These are phyloP conservation scores for Nepenthes gracilis DNA, from an alignment of 148 eudicot genomes.

Conservation along the genomic window DNA sequence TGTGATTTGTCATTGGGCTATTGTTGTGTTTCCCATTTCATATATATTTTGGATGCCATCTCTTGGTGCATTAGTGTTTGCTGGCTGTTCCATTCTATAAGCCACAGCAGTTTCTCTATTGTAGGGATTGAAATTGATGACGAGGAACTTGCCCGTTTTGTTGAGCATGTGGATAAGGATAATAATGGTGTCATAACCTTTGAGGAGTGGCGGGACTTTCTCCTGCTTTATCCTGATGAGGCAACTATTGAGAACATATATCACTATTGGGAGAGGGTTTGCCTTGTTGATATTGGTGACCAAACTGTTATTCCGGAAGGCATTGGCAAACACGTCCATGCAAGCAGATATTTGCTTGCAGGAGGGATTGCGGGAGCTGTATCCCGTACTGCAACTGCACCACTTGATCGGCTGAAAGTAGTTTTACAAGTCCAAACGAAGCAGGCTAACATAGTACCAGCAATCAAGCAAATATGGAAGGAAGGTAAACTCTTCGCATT, in stretches of 20 bases:
- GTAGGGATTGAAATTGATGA: constrained; percentile 90
- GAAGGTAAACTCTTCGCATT: constrained; percentile 75
- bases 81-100: constrained; percentile 58
- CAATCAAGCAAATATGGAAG: constrained; percentile 59
- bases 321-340: constrained; percentile 75
- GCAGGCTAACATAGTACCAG: constrained; percentile 45
- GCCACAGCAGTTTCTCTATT: constrained; percentile 67
- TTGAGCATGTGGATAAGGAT: constrained; percentile 92
- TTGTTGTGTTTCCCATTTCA: not conserved
- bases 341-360: constrained; percentile 79
- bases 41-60: not conserved
- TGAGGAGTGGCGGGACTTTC: constrained; percentile 98
- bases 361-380: constrained; percentile 97
- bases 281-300: constrained; percentile 94
- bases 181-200: constrained; percentile 91
- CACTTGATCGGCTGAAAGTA: constrained; percentile 89
- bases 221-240: constrained; percentile 87
- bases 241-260: constrained; percentile 88
- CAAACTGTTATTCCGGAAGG: constrained; percentile 90
- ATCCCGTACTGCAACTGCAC: constrained; percentile 97
- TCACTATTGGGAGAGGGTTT: constrained; percentile 84
- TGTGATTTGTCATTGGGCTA: too few relatives aligned
- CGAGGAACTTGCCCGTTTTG: constrained; percentile 85
- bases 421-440: constrained; percentile 66
- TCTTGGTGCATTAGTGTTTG: not conserved